Evolutionary conservation across 768 basidiomycete genomes (phyloP).

Genomic region (Cubamyces lactineus): DNA sequence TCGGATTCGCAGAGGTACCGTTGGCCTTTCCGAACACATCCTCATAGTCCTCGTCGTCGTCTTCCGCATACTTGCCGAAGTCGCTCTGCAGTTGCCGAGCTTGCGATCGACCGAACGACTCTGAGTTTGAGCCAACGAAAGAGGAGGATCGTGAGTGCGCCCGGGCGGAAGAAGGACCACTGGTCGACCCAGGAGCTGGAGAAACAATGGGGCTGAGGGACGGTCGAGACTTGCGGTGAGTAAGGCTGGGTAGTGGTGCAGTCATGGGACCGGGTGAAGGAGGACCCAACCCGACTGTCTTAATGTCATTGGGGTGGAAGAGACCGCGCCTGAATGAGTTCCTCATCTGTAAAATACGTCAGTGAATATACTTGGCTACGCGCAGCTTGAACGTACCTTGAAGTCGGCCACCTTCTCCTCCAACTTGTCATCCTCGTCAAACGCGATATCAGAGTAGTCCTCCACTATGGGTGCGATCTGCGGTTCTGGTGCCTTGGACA

Average conservation of each 20-base stretch:
- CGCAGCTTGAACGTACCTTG: conserved; percentile 51
- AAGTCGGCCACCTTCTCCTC: conserved; percentile 84
- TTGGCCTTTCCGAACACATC: conserved; percentile 88
- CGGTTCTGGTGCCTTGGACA: conserved; percentile 62
- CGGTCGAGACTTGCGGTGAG: conserved; percentile 56
- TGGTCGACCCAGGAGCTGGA: conserved; percentile 20
- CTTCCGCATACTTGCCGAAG: conserved; percentile 86
- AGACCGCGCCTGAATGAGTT: conserved; percentile 73
- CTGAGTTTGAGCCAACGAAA: conserved; percentile 40
- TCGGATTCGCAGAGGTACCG: conserved; percentile 62
- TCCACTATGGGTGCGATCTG: conserved; percentile 76
- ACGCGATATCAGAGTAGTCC: conserved; percentile 87
- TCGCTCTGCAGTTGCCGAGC: conserved; percentile 61
- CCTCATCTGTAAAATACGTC: conserved; percentile 51
- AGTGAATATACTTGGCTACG: background rate
- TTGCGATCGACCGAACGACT: conserved; percentile 71
- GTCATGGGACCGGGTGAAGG: conserved; percentile 62
- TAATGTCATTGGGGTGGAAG: conserved; percentile 90
- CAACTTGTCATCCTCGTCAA: conserved; percentile 77
- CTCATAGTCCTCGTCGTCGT: conserved; percentile 91
- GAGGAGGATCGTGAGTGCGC: conserved; percentile 60
- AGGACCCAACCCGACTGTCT: conserved; percentile 62
- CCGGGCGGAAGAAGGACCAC: conserved; percentile 34
- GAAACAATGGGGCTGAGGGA: conserved; percentile 50
- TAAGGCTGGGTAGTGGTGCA: conserved; percentile 64